Percentiles rank a stretch among this genome's conserved stretches.
phyloP scores from a whole-genome alignment of 331 rosid genomes.

The Cydonia oblonga region DNA sequence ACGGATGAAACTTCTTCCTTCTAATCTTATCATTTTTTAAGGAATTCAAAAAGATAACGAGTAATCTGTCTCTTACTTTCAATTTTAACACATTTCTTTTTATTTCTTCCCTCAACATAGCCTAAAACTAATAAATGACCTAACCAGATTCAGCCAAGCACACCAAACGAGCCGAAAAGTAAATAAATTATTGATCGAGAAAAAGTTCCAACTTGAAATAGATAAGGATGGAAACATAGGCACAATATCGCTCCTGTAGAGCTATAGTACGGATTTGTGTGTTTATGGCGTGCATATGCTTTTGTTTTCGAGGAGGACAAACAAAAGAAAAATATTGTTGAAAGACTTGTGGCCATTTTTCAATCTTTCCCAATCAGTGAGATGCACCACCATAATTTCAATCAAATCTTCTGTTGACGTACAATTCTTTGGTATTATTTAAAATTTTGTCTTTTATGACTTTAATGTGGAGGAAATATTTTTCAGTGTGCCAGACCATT shows the following conservation, averaged over 20 bases:
- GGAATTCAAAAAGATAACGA: no score
- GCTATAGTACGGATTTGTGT: not conserved
- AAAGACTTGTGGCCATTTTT: not conserved
- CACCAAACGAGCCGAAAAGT: no score
- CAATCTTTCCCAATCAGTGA: not conserved
- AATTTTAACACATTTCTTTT: no score
- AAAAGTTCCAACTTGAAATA: not conserved
- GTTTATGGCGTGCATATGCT: constrained; percentile 6
- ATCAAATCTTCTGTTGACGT: not conserved
- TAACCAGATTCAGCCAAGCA: no score
- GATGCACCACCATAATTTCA: not conserved
- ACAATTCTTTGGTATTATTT: not conserved
- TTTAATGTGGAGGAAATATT: no score
- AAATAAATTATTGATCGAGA: not conserved
- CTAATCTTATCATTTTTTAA: no score
- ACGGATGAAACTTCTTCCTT: no score
- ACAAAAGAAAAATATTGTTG: not conserved
- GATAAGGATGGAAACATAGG: not conserved
- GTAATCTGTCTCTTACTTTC: no score
- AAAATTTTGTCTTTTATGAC: no score
- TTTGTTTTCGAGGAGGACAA: not conserved
- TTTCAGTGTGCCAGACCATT: no score
- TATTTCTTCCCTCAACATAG: no score
- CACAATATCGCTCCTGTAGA: not conserved
- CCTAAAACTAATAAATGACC: rapidly evolving